Conservation (phyloP, 257 asterid species). For the Rhazya stricta region DNA sequence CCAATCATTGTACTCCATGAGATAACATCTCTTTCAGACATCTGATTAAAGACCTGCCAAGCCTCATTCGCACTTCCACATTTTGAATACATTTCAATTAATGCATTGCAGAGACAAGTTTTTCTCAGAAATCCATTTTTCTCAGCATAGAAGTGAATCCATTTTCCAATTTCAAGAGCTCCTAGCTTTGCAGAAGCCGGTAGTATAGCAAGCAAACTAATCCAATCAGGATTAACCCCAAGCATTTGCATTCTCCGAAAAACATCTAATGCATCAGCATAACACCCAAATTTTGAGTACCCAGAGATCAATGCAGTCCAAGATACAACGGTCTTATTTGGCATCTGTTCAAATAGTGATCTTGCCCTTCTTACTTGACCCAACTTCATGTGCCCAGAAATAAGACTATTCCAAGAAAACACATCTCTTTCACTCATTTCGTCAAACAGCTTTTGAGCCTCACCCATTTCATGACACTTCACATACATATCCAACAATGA, state of each 20-base stretch:
- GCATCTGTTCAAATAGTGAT: conserved; percentile 54
- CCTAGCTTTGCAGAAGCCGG: conserved; percentile 76
- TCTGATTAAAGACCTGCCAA: conserved; percentile 47
- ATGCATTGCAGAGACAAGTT: conserved; percentile 53
- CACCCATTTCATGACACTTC: conserved; percentile 42
- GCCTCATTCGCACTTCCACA: conserved; percentile 63
- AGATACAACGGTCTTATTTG: conserved; percentile 48
- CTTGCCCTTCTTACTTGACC: conserved; percentile 54
- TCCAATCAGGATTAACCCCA: conserved; percentile 73
- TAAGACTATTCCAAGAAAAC: conserved; percentile 68
- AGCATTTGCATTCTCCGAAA: conserved; percentile 63
- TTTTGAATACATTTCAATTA: conserved; percentile 79
- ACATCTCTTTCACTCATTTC: conserved; percentile 67
- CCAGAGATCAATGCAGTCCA: conserved; percentile 83
- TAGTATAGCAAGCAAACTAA: conserved; percentile 59
- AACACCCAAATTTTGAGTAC: conserved; percentile 47
- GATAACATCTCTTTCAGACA: conserved; percentile 51
- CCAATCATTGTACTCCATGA: conserved; percentile 78
- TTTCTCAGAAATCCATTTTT: conserved; percentile 44
- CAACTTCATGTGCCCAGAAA: conserved; percentile 54
- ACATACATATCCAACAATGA: conserved; percentile 66
- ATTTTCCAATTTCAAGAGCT: conserved; percentile 67
- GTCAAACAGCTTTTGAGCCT: conserved; percentile 54
- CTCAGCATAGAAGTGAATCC: conserved; percentile 65
- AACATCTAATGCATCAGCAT: conserved; percentile 55